Percentiles rank a stretch among this genome's conserved stretches.
Conservation (phyloP, 2,329 filamentous ascomycete genomes). For the Aspergillus melleus region DNA sequence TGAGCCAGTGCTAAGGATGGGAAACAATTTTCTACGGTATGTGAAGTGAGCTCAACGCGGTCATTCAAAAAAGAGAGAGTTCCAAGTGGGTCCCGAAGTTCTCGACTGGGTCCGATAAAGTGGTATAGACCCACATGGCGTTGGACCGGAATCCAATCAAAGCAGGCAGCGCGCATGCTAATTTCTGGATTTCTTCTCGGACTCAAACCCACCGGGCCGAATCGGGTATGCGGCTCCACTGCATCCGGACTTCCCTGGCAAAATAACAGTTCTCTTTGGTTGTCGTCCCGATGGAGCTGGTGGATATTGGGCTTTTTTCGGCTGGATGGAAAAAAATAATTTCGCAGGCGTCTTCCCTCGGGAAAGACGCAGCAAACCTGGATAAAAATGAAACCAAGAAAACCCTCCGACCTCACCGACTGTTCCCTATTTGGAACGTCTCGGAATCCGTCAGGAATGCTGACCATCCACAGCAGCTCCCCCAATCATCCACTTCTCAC, state of each 20-base stretch:
- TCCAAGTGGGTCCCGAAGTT: constrained; percentile 13
- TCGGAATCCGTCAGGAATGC: not conserved
- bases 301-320: constrained; percentile 9
- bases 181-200: constrained; percentile 19
- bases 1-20: not conserved
- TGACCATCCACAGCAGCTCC: not conserved
- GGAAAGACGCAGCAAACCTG: constrained; percentile 1
- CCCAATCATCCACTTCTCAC: not conserved
- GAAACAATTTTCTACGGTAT: not conserved
- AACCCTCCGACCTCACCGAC: constrained; percentile 9
- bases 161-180: not conserved
- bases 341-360: constrained; percentile 7
- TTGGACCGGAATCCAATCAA: constrained; percentile 8
- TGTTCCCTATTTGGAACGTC: constrained; percentile 1
- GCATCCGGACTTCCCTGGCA: constrained; percentile 14
- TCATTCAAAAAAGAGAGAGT: constrained; percentile 7
- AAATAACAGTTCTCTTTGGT: not conserved
- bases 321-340: constrained; percentile 12
- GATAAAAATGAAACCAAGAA: not conserved
- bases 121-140: constrained; percentile 17
- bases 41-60: constrained; percentile 2
- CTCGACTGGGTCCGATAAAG: constrained; percentile 21
- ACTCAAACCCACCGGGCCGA: constrained; percentile 25
- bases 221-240: constrained; percentile 28
- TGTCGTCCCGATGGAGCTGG: not conserved